A percentile compares a stretch with the other conserved stretches of the same genome.
These are phyloP conservation scores for Scedosporium dehoogii DNA, from an alignment of 2,329 filamentous ascomycete species.

Conservation along the genomic window DNA sequence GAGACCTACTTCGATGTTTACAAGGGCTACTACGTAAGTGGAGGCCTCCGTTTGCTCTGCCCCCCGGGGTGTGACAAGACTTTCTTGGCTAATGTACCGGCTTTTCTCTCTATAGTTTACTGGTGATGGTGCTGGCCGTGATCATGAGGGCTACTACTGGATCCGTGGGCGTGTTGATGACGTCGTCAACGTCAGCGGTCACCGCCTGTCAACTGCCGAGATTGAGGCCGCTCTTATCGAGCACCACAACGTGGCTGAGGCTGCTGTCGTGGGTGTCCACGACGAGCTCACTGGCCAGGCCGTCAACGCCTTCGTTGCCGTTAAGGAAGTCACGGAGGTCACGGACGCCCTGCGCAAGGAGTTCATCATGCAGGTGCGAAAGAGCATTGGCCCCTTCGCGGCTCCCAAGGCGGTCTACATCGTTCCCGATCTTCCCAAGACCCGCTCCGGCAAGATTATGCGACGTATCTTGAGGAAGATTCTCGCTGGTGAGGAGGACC, in stretches of 20 bases:
- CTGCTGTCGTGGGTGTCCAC: slow-evolving; percentile 83
- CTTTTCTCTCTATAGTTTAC: slow-evolving; percentile 54
- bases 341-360: slow-evolving; percentile 84
- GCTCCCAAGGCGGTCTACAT: slow-evolving; percentile 89
- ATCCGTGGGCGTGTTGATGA: slow-evolving; percentile 97
- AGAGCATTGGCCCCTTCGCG: slow-evolving; percentile 95
- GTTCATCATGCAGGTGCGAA: slow-evolving; percentile 85
- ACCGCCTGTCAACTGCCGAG: slow-evolving; percentile 92
- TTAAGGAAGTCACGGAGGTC: slow-evolving; percentile 79
- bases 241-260: slow-evolving; percentile 81
- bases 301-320: slow-evolving; percentile 89
- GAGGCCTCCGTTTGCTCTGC: background rate
- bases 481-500: slow-evolving; percentile 91
- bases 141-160: slow-evolving; percentile 99
- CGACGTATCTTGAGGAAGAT: slow-evolving; percentile 95
- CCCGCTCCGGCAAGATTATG: slow-evolving; percentile 98
- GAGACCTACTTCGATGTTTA: slow-evolving; percentile 98
- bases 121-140: slow-evolving; percentile 86
- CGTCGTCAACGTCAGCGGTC: slow-evolving; percentile 95
- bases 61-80: slow-evolving; percentile 7
- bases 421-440: slow-evolving; percentile 93
- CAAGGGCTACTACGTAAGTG: slow-evolving; percentile 88
- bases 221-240: slow-evolving; percentile 96
- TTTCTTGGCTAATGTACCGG: background rate
- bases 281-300: slow-evolving; percentile 96